Evolutionary conservation across 2,329 filamentous ascomycete genomes (phyloP).

Genomic region (Leptographium procerum): DNA sequence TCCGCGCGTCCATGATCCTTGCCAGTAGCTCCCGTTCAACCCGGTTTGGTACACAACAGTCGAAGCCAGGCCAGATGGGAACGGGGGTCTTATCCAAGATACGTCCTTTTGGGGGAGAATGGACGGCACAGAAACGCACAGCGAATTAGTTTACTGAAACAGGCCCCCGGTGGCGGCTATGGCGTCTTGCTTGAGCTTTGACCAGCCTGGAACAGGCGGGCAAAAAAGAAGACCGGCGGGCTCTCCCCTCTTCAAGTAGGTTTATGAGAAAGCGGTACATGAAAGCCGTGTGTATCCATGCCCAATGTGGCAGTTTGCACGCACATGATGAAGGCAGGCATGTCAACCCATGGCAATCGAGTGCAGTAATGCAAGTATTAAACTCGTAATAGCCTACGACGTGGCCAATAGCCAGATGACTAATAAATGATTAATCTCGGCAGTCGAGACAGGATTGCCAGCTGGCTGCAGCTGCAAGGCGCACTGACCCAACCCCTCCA

Average conservation of each 20-base stretch:
- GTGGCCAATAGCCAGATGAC: not conserved
- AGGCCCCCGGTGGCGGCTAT: not conserved
- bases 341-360: not conserved
- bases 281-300: not conserved
- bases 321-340: not conserved
- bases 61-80: not conserved
- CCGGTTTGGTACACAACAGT: not conserved
- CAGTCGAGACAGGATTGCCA: not conserved
- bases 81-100: not conserved
- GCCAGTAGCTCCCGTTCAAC: not conserved
- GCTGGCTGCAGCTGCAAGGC: not conserved
- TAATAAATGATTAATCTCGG: not conserved
- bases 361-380: not conserved
- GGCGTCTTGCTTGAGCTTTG: not conserved
- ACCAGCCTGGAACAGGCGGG: not conserved
- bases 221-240: not conserved
- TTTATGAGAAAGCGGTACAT: not conserved
- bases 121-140: not conserved
- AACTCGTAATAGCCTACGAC: not conserved
- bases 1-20: slow-evolving; percentile 70
- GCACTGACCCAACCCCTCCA: not conserved
- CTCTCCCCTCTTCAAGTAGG: not conserved
- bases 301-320: not conserved
- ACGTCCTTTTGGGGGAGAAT: not conserved
- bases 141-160: not conserved